Percentiles rank a stretch among this genome's conserved stretches.
Conservation (phyloP, 2,329 filamentous ascomycete species). For the Pseudogymnoascus sp. region DNA sequence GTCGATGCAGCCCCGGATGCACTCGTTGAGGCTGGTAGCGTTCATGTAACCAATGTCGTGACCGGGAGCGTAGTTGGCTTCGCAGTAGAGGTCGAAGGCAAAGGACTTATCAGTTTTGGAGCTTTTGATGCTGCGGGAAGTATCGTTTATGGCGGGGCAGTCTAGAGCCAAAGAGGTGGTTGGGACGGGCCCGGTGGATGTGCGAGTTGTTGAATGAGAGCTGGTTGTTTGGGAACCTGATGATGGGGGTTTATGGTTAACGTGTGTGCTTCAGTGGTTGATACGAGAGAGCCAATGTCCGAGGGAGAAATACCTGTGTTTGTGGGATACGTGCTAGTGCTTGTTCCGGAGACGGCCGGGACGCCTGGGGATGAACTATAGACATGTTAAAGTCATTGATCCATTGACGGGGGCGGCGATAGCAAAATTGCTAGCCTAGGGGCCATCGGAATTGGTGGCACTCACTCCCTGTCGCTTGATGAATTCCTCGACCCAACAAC, state of each 20-base stretch:
- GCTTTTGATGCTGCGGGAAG: not conserved
- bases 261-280: not conserved
- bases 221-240: not conserved
- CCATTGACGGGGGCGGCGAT: not conserved
- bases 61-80: not conserved
- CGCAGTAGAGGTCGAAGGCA: not conserved
- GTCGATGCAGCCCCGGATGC: not conserved
- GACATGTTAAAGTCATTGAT: not conserved
- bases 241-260: not conserved
- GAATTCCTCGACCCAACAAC: not conserved
- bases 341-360: not conserved
- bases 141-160: not conserved
- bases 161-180: not conserved
- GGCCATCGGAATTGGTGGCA: not conserved
- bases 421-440: not conserved
- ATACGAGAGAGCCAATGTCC: not conserved
- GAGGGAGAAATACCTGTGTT: not conserved
- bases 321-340: not conserved
- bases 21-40: not conserved
- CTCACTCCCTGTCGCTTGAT: not conserved
- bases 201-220: not conserved
- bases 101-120: not conserved
- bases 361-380: not conserved
- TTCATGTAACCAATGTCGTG: not conserved
- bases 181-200: not conserved